Evolutionary conservation across 2,329 filamentous ascomycete species (phyloP), one percentile per base, ranked within the genome.

Genomic region (Fusarium xyrophilum): DNA sequence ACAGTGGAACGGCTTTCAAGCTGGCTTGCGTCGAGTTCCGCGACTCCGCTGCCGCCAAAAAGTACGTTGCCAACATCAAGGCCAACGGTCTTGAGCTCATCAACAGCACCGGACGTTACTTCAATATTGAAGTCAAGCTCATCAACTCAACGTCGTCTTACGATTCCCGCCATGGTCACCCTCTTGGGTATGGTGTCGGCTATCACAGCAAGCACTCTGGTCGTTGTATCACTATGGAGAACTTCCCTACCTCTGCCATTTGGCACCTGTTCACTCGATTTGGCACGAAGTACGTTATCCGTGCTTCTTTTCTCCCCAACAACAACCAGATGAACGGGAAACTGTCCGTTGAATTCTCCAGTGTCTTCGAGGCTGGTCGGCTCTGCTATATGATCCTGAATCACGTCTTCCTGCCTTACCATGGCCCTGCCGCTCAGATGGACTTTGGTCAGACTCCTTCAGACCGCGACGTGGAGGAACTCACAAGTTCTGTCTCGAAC

Each of bases 191-290:
- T 33, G 60, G 2, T 19, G 46, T 5, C 6, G n/a, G 44, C 0
- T 5, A 10, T 3, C 39, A 48, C 1, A 54, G 40, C 13, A 65
- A 32, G 4, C 19, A 23, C 1, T 58, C 67, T 3, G 61, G 69
- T 1, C 67, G 75, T 0, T 60, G 65, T 0, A 36, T 77, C 0
- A n/a, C 33, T 1, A 19, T 77, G 0, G 14, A 40, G 2, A 23
- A 53, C 2, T 74, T 77, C 6, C 75, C 74, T 0, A 23, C 25
- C 2, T 17, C 12, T 1, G 59, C 63, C 1, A 28, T 77, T 3
- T 76, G 75, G 75, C 36, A 51, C 2, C 55, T 75, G 0, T 13
- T 77, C 3, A 35, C 25, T 14, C n/a, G 21, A 2, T 36, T 75
- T 2, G 73, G 73, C 0, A 14, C 36, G 1, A 11, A 28, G 3